Conservation (phyloP, 2,329 filamentous ascomycete species). For the Leptographium lundbergii region DNA sequence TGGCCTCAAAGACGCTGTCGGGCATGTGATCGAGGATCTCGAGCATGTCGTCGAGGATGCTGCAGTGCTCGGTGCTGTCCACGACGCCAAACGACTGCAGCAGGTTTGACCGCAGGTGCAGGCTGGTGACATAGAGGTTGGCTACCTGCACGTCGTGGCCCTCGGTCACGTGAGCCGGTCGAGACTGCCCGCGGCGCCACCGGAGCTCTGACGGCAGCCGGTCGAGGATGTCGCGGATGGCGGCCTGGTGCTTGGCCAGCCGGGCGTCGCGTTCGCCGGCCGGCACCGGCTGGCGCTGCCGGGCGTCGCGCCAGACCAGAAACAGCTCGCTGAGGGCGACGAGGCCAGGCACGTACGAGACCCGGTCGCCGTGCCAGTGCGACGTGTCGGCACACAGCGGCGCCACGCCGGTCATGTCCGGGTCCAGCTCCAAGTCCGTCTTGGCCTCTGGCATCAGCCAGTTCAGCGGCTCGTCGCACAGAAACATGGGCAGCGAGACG, state of each 20-base stretch:
- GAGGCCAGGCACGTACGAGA: slow-evolving; percentile 21
- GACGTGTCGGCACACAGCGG: slow-evolving; percentile 2
- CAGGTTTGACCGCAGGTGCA: slow-evolving; percentile 23
- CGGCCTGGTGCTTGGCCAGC: slow-evolving; percentile 6
- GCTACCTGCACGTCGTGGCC: slow-evolving; percentile 25
- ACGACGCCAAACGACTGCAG: slow-evolving; percentile 19
- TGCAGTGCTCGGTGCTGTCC: slow-evolving; percentile 16
- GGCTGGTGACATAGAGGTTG: slow-evolving; percentile 24
- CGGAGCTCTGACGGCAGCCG: slow-evolving; percentile 20
- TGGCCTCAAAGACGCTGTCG: slow-evolving; percentile 17
- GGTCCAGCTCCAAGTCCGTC: slow-evolving; percentile 1
- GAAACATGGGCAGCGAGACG: neutral
- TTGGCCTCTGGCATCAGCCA: neutral
- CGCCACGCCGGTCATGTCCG: neutral
- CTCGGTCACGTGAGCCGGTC: slow-evolving; percentile 12
- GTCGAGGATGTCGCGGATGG: slow-evolving; percentile 19
- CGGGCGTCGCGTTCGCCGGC: neutral
- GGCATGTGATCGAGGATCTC: slow-evolving; percentile 1
- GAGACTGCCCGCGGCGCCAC: slow-evolving; percentile 14
- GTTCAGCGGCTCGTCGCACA: neutral
- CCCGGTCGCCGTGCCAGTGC: slow-evolving; percentile 21
- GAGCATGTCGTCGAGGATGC: slow-evolving; percentile 21
- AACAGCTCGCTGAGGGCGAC: slow-evolving; percentile 22
- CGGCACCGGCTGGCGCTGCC: slow-evolving; percentile 8
- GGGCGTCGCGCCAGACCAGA: slow-evolving; percentile 20